Evolutionary conservation across 1,284 basidiomycete species (phyloP), one percentile per base, ranked within the genome.

Genomic region (Abortiporus biennis): DNA sequence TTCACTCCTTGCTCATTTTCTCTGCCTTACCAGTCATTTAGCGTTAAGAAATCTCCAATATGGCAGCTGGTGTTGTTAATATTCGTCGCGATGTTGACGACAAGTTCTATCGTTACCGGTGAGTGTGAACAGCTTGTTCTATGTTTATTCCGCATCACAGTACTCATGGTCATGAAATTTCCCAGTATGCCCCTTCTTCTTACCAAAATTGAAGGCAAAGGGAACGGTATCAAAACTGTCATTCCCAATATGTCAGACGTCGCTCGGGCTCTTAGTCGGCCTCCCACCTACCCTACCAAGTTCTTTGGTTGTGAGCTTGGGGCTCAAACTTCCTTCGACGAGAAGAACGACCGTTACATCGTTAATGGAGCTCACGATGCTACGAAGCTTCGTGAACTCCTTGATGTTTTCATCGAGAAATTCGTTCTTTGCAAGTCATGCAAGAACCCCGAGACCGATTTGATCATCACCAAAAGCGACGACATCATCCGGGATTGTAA

Each of bases 221-320:
- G 96, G 44, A 99, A 99, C 63, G 96, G 96, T 52, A 99, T 99
- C 72, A 99, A 99, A 73, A 99, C 96, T 31, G 93, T 97, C 59
- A 71, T 96, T 43, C 92, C 92, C 36, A 99, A 99, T 71, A 98
- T 99, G 93, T 83, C 92, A 50, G 96, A 99, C 67, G 89, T 99
- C 53, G 92, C 95, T 39, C 86, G 92, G 46, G 92, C 96, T 31
- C 79, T 99, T 56, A 92, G 86, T 62, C 86, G 96, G 50, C 95
- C 96, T 49, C 89, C 96, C 23, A 81, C 92, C 40, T 95, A 98
- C 64, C 89, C 95, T 42, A 98, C 94, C 66, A 99, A 99, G 71
- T 99, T 94, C 76, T 99, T 99, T 57, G 96, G 96, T 32, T 95
- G 88, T 63, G 96, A 99, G 67, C 85, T 99, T 46, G 96, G 96